Conservation (phyloP, 257 asterid species). For the Salvia hispanica region DNA sequence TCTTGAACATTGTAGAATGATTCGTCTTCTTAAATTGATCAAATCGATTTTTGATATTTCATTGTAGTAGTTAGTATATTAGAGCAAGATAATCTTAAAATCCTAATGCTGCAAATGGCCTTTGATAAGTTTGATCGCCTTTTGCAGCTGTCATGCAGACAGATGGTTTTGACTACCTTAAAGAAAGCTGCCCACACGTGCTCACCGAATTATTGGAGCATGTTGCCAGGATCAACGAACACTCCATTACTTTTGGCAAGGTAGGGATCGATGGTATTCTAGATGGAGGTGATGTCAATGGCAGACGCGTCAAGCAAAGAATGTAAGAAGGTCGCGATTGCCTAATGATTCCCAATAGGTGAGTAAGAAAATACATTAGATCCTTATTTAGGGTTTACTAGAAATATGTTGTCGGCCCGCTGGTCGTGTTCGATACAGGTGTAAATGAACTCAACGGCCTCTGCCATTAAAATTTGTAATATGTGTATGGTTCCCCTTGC, state of each 20-base stretch:
- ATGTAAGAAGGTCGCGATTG: slow-evolving; percentile 28
- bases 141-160: slow-evolving; percentile 57
- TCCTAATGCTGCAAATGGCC: background rate
- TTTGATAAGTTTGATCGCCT: slow-evolving; percentile 26
- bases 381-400: slow-evolving; percentile 35
- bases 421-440: slow-evolving; percentile 32
- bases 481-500: slow-evolving; percentile 24
- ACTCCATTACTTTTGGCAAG: slow-evolving; percentile 52
- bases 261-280: slow-evolving; percentile 55
- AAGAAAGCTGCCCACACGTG: slow-evolving; percentile 86
- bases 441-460: slow-evolving; percentile 34
- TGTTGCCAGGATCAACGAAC: slow-evolving; percentile 81
- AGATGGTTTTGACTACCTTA: slow-evolving; percentile 84
- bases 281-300: slow-evolving; percentile 70
- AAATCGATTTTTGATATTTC: background rate
- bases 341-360: background rate
- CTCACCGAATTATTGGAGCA: slow-evolving; percentile 82
- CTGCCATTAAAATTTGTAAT: slow-evolving; percentile 26
- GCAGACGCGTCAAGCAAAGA: slow-evolving; percentile 95
- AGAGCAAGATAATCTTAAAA: no score
- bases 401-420: slow-evolving; percentile 16
- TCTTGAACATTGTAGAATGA: no score
- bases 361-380: slow-evolving; percentile 35
- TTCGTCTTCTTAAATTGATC: background rate
- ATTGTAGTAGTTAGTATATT: background rate